A percentile compares a stretch with the other conserved stretches of the same genome.
These are phyloP conservation scores for Chlamydomonas applanata DNA, from an alignment of 139 green algal species.

Conservation along the genomic window DNA sequence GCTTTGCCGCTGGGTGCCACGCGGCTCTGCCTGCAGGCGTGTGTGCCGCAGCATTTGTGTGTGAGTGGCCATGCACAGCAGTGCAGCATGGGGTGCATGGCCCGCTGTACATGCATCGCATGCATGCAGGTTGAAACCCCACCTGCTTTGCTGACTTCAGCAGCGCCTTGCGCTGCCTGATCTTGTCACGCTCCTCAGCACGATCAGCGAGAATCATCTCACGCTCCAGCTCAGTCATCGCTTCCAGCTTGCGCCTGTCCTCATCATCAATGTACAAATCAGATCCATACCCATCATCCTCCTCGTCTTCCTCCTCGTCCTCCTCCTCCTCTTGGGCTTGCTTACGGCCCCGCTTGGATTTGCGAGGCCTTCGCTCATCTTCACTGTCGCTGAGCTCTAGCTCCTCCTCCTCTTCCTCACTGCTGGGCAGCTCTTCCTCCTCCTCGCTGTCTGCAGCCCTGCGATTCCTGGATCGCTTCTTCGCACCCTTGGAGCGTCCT, in stretches of 20 bases:
- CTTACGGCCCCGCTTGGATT: neutral
- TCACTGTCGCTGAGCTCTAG: neutral
- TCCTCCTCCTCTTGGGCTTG: slow-evolving; percentile 29
- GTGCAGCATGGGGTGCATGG: neutral
- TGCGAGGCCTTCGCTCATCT: slow-evolving; percentile 6
- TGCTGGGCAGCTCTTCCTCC: slow-evolving; percentile 7
- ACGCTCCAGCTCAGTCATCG: slow-evolving; percentile 63
- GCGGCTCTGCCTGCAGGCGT: neutral
- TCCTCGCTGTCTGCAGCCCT: neutral
- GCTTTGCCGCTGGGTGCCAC: neutral
- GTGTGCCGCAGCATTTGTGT: no score
- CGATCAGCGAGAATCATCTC: slow-evolving; percentile 66
- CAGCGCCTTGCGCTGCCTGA: slow-evolving; percentile 39
- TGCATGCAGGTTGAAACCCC: neutral
- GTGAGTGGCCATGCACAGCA: neutral
- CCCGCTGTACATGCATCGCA: neutral
- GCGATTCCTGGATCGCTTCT: neutral
- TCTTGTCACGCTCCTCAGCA: slow-evolving; percentile 42
- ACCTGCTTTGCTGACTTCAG: slow-evolving; percentile 22
- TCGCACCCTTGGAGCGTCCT: neutral
- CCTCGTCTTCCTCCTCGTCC: slow-evolving; percentile 31
- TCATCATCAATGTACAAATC: slow-evolving; percentile 63
- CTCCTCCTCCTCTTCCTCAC: slow-evolving; percentile 16
- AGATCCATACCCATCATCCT: slow-evolving; percentile 32
- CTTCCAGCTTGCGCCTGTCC: slow-evolving; percentile 44